phyloP scores from a whole-genome alignment of 768 basidiomycete species.

The Leccinum imitatum region DNA sequence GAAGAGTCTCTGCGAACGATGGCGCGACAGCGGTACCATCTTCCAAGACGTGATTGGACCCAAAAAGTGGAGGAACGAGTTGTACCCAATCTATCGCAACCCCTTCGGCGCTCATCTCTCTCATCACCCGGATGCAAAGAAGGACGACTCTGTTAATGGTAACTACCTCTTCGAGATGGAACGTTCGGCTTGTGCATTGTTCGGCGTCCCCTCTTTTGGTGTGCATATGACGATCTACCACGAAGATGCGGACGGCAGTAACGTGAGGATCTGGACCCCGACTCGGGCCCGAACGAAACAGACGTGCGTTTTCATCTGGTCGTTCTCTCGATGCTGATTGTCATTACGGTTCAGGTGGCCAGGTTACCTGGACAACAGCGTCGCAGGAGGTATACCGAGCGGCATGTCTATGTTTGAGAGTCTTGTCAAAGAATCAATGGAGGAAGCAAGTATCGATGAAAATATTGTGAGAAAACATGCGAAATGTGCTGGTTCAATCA shows the following conservation, averaged over 20 bases:
- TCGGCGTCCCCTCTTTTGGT: conserved; percentile 89
- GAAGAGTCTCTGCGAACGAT: conserved; percentile 67
- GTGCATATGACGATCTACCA: conserved; percentile 83
- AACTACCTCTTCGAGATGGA: conserved; percentile 90
- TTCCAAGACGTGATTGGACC: conserved; percentile 69
- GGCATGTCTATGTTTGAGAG: conserved; percentile 72
- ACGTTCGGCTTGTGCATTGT: conserved; percentile 82
- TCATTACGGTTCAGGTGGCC: conserved; percentile 58
- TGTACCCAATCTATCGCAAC: conserved; percentile 73
- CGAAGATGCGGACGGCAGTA: conserved; percentile 35
- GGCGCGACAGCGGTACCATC: conserved; percentile 60
- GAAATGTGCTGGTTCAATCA: conserved; percentile 64
- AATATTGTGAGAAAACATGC: conserved; percentile 59
- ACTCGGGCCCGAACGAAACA: conserved; percentile 83
- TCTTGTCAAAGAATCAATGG: conserved; percentile 88
- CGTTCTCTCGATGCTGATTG: background rate
- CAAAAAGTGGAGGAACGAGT: conserved; percentile 82
- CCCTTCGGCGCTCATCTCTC: conserved; percentile 58
- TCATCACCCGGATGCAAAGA: conserved; percentile 28
- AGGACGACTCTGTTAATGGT: conserved; percentile 32
- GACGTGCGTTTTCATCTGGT: conserved; percentile 54
- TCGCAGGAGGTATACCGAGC: conserved; percentile 88
- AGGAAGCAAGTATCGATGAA: conserved; percentile 84
- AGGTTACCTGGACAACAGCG: conserved; percentile 84
- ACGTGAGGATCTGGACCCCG: conserved; percentile 80